Evolutionary conservation across 2,329 filamentous ascomycete genomes (phyloP).

Genomic region (Hortaea sp.): DNA sequence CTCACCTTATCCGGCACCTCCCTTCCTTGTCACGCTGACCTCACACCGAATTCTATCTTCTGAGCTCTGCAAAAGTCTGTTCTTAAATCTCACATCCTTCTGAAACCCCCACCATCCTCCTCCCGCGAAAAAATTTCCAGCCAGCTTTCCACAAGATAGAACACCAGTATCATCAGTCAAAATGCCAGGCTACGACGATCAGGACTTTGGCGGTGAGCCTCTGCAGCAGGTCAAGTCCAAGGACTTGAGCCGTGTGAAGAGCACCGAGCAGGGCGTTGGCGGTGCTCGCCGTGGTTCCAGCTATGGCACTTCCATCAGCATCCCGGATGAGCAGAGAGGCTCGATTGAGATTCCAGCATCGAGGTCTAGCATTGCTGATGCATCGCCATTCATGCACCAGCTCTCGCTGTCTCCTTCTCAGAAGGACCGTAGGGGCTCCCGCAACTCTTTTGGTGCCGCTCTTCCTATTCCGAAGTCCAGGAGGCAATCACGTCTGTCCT

Average conservation of each 20-base stretch:
- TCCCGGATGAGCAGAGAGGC: conserved; percentile 38
- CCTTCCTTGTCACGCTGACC: conserved; percentile 2
- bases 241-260: conserved; percentile 11
- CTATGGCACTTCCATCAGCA: conserved; percentile 26
- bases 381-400: conserved; percentile 61
- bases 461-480: conserved; percentile 64
- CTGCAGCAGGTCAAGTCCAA: conserved; percentile 7
- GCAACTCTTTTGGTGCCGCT: conserved; percentile 65
- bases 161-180: conserved; percentile 22
- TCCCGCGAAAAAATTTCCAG: too few species aligned
- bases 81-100: background rate
- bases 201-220: conserved; percentile 37
- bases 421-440: conserved; percentile 56
- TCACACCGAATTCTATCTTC: background rate
- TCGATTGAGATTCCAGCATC: conserved; percentile 62
- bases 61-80: background rate
- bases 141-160: too few species aligned
- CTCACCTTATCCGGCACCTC: background rate
- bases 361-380: conserved; percentile 58
- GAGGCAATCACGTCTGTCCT: conserved; percentile 57
- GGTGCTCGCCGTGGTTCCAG: conserved; percentile 19
- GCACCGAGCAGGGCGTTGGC: conserved; percentile 12
- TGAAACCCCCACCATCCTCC: too few species aligned
- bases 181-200: conserved; percentile 53
- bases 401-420: conserved; percentile 58